A percentile compares a stretch with the other conserved stretches of the same genome.
Evolutionary conservation across 1,139 yeast species (phyloP).

Genomic region (Zygotorulaspora mrakii): DNA sequence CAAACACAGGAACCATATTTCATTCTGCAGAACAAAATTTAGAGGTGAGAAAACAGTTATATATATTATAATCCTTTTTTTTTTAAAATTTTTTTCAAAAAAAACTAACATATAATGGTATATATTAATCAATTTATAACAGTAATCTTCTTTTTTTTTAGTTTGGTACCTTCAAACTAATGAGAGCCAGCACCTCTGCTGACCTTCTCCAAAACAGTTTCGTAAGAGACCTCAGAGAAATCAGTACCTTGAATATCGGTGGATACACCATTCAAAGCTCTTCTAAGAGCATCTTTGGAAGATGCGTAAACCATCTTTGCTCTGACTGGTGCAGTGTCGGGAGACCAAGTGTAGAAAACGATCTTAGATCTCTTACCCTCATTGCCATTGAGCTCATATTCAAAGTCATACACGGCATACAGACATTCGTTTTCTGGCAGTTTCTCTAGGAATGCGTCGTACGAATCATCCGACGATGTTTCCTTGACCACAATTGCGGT

Average conservation of each 20-base stretch:
- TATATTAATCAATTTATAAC: constrained; percentile 3
- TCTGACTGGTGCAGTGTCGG: constrained; percentile 93
- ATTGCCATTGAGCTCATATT: constrained; percentile 81
- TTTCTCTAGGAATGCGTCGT: constrained; percentile 79
- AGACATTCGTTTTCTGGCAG: constrained; percentile 95
- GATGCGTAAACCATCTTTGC: constrained; percentile 97
- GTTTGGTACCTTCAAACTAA: constrained; percentile 31
- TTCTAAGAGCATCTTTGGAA: constrained; percentile 95
- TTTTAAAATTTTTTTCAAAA: background rate
- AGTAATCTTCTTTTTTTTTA: constrained; percentile 6
- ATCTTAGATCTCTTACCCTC: constrained; percentile 97
- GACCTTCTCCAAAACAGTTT: constrained; percentile 85
- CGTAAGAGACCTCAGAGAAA: constrained; percentile 92
- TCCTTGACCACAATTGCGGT: constrained; percentile 88
- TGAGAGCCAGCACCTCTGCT: constrained; percentile 74
- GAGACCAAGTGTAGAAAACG: constrained; percentile 94
- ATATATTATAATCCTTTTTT: no score
- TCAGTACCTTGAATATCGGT: constrained; percentile 97
- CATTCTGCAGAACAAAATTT: constrained; percentile 37
- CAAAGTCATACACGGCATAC: constrained; percentile 95
- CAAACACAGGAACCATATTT: constrained; percentile 59
- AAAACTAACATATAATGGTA: constrained; percentile 4
- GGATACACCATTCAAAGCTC: constrained; percentile 92
- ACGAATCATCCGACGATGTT: constrained; percentile 68
- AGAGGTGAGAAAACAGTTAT: background rate